Evolutionary conservation across 306 rosid species (phyloP), one percentile per base, ranked within the genome.

Genomic region (Prunus persica): DNA sequence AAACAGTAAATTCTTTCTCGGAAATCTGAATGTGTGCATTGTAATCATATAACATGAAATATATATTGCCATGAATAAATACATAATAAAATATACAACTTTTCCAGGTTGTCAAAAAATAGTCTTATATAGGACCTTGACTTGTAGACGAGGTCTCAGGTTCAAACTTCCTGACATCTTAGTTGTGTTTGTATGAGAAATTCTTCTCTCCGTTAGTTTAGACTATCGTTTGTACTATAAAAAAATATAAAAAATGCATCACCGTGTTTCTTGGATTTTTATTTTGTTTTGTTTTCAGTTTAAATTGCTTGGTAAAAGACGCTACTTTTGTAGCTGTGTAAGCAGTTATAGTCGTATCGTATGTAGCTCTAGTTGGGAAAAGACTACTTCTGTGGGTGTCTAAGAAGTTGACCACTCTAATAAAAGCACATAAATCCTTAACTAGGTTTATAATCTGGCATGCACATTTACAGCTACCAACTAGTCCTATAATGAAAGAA

Each of bases 1-100:
- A 82, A 87, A 90, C 96, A 30, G 46, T 94, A 79, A 86, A 67
- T 56, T 90, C 94, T 65, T 94, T 94, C 81, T 69, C 55, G 9
- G 91, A 89, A 76, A 87, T 89, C 79, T 91, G 85, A 90, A 78
- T 38, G 46, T 11, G n/a, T 49, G 43, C 80, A 11, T 24, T 74
- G 65, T 30, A 69, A 56, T 71, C 58, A 67, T 76, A 78, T 85
- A 66, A 43, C 50, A 34, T 77, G 19, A 67, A 57, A 25, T 75
- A 67, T 56, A 47, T 55, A 74, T n/a, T 11, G 1, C 51, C 65
- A 43, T 22, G 43, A 68, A 67, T 20, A 61, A 55, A 1, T 46
- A 60, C 5, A 51, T 11, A 30, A 61, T 73, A 73, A 73, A 63
- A 58, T 43, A 1, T 15, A 12, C 55, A 15, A 55, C 24, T 20